Base-by-base conservation (phyloP, 2,329 filamentous ascomycete genomes). In the Iodosphaeria phyllophila region DNA sequence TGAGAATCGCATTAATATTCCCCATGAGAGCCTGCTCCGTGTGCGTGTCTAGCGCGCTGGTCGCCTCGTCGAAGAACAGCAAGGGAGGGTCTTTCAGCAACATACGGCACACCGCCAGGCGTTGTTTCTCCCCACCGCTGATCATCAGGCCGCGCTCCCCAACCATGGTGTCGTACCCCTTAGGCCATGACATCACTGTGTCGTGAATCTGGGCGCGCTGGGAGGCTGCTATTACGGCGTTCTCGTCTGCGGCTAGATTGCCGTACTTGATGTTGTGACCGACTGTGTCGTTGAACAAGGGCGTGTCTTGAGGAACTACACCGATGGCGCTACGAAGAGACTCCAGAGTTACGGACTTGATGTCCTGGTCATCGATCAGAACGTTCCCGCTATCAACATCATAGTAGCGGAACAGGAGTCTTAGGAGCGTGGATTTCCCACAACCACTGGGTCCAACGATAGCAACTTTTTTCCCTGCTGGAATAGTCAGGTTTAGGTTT, bases 91-190 rank as follows among this genome's bases (percentile, higher is more conserved):
- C 79, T 47, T 93, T 93, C 29, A 93, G 60, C 2, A 93, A 64
- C 19, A 93, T 47, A 21, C 84, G 61, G 14, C 78, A 80, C 13
- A 93, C 70, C 1, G 86, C 86, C 8, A 93, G 56, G 3, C 84
- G 69, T 51, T 93, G 84, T 50, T 93, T 93, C 54, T 93, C 86
- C 16, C 84, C 84, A 3, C 80, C 84, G 1, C 79, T 91, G 22
- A 93, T 92, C 84, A 93, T 93, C 67, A 93, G 74, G 2, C 84
- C 84, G 23, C 86, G 67, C 55, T 93, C 86, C 26, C 86, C 86
- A 14, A 95, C 89, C 49, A 76, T 83, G 12, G 89, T 95, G 13
- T 74, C 53, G 47, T 95, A 92, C 10, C 82, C 80, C n/a, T 84
- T 74, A 1, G 80, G 82, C 45, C 92, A 74, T n/a, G 56, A 58